These are phyloP conservation scores for Phragmites australis DNA, from an alignment of 176 grass and related monocot species.

Conservation along the genomic window DNA sequence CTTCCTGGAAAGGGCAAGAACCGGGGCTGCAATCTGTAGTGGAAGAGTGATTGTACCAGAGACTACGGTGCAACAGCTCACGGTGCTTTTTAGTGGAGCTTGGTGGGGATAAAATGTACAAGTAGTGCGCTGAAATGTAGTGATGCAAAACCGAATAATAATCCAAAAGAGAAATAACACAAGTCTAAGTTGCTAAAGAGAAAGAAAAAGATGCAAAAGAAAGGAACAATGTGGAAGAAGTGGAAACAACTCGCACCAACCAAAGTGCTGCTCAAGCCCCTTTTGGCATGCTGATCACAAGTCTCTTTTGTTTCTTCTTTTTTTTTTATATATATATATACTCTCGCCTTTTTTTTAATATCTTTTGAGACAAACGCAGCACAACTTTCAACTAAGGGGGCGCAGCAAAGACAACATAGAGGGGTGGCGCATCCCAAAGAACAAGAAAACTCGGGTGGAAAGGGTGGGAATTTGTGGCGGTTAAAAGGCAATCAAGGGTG, in stretches of 20 bases:
- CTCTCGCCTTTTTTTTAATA: background rate
- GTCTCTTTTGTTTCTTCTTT: background rate
- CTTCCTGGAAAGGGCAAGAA: too few relatives aligned
- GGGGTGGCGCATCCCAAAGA: background rate
- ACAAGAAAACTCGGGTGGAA: background rate
- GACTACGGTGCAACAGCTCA: too few relatives aligned
- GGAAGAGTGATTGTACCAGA: too few relatives aligned
- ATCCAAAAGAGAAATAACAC: background rate
- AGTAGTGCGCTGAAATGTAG: background rate
- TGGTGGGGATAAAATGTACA: background rate
- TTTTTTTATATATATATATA: background rate
- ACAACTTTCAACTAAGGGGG: conserved; percentile 10
- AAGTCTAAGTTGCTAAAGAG: conserved; percentile 20
- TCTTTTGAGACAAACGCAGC: background rate
- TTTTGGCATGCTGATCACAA: background rate
- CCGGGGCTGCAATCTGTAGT: too few relatives aligned
- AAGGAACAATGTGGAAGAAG: background rate
- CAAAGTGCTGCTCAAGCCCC: background rate
- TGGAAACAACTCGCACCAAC: background rate
- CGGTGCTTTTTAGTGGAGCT: background rate
- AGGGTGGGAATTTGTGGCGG: background rate
- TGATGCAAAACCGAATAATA: conserved; percentile 31
- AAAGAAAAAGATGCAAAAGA: conserved; percentile 11
- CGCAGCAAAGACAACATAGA: background rate
- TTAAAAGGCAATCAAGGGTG: background rate